These are phyloP conservation scores for Chaetothyriales sp. DNA, from an alignment of 2,329 filamentous ascomycete genomes.

Conservation along the genomic window DNA sequence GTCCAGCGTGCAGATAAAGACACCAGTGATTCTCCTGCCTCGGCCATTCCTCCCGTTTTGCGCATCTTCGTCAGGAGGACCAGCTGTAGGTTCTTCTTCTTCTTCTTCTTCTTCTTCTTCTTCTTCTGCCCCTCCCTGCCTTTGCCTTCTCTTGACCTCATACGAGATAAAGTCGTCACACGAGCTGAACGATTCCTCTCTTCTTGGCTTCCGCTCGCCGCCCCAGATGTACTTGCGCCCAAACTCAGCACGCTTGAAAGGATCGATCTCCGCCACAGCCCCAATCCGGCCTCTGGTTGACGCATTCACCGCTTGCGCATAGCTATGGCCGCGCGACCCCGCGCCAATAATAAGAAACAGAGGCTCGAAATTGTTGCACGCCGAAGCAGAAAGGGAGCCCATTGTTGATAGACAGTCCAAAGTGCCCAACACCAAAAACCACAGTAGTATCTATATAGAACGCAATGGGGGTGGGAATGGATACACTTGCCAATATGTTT, in stretches of 20 bases:
- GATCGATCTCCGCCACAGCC: constrained; percentile 66
- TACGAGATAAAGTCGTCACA: constrained; percentile 35
- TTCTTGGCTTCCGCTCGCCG: constrained; percentile 28
- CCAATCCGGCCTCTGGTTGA: constrained; percentile 36
- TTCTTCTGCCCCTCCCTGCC: no score
- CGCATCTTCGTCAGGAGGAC: constrained; percentile 27
- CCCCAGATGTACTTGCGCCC: constrained; percentile 62
- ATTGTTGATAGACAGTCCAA: no score
- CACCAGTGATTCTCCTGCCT: constrained; percentile 25
- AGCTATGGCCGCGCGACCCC: constrained; percentile 61
- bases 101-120: constrained; percentile 37
- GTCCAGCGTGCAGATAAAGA: constrained; percentile 65
- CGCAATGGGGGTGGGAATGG: no score
- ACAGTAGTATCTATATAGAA: no score
- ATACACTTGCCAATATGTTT: no score
- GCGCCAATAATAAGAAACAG: constrained; percentile 64
- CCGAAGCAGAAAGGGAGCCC: background rate
- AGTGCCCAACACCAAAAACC: no score
- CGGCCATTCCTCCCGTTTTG: constrained; percentile 40
- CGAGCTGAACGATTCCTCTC: constrained; percentile 54
- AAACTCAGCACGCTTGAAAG: constrained; percentile 59
- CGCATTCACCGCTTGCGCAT: constrained; percentile 52
- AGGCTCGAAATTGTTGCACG: constrained; percentile 2
- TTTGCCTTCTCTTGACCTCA: no score
- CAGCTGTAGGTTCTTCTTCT: constrained; percentile 43